Evolutionary conservation across 1,284 basidiomycete genomes (phyloP).

Genomic region (Coniophora puteana): DNA sequence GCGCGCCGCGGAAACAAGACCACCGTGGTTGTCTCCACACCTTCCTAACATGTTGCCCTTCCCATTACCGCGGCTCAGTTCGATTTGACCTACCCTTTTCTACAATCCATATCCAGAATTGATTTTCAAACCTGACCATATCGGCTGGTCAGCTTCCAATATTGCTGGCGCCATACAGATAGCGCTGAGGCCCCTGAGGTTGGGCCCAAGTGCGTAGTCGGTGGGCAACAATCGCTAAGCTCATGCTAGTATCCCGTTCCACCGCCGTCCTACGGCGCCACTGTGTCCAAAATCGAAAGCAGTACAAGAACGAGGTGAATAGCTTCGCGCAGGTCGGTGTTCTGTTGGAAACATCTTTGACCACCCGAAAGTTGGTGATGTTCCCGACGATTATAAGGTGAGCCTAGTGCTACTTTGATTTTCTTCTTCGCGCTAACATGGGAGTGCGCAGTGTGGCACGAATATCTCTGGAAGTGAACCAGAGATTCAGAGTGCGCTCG

Average conservation of each 20-base stretch:
- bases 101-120: too few species aligned
- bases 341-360: slow-evolving; percentile 56
- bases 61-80: too few species aligned
- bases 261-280: slow-evolving; percentile 48
- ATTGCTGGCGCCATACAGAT: slow-evolving; percentile 23
- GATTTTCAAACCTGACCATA: too few species aligned
- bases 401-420: slow-evolving; percentile 10
- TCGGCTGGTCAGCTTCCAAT: slow-evolving; percentile 4
- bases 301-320: slow-evolving; percentile 45
- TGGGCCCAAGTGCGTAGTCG: too few species aligned
- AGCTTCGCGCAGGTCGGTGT: slow-evolving; percentile 34
- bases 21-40: too few species aligned
- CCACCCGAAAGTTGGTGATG: slow-evolving; percentile 64
- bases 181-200: too few species aligned
- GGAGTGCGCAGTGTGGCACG: slow-evolving; percentile 59
- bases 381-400: slow-evolving; percentile 86
- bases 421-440: slow-evolving; percentile 6
- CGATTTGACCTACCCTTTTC: too few species aligned
- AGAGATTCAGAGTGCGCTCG: slow-evolving; percentile 71
- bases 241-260: slow-evolving; percentile 43
- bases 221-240: too few species aligned
- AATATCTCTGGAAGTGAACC: slow-evolving; percentile 69
- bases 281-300: slow-evolving; percentile 26
- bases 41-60: too few species aligned
- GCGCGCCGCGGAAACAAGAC: too few species aligned